Evolutionary conservation across 805 yeast genomes (phyloP), one percentile per base, ranked within the genome.

Genomic region (Spathaspora girioi): DNA sequence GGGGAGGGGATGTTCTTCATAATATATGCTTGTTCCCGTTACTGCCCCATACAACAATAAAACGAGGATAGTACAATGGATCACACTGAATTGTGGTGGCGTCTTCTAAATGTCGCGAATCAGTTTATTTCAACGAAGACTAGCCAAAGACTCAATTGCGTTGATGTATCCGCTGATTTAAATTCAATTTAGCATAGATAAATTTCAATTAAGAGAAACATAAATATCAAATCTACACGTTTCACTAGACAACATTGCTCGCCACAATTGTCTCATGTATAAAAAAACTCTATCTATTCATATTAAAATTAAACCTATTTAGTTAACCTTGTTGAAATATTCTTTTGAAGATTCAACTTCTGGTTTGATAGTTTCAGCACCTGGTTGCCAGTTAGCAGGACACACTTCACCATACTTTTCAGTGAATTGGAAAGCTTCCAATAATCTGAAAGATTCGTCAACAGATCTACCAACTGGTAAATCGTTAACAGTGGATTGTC

Each of bases 391-490:
- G 96, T 93, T 94, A 72, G 98, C 97, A 67, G 99, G 99, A 81
- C 97, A 92, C 62, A 93, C 99, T 80, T 96, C 97, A 79, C 99
- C 99, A 85, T 94, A 81, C 81, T 89, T 88, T 76, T 92, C 98
- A 66, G 97, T 89, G 92, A 96, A 94, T 81, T 93, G 97, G 97
- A 94, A 94, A 64, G 97, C 99, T 73, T 94, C 98, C 58, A 94
- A 83, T 70, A 94, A 84, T 86, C 99, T 92, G 70, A 90, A 81
- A 61, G 97, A 87, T 84, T 94, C 99, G 61, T 92, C 97, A 62
- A 94, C 99, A 68, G 89, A 87, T 83, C 99, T 91, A 75, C 99
- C 99, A 63, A 94, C 99, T 74, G 99, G 97, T 74, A 93, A 87
- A 77, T 94, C 98, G 83, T 94, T 94, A 82, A 94, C 81, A 78